Conservation (phyloP, 2,329 filamentous ascomycete species). For the Alternaria brassicae region DNA sequence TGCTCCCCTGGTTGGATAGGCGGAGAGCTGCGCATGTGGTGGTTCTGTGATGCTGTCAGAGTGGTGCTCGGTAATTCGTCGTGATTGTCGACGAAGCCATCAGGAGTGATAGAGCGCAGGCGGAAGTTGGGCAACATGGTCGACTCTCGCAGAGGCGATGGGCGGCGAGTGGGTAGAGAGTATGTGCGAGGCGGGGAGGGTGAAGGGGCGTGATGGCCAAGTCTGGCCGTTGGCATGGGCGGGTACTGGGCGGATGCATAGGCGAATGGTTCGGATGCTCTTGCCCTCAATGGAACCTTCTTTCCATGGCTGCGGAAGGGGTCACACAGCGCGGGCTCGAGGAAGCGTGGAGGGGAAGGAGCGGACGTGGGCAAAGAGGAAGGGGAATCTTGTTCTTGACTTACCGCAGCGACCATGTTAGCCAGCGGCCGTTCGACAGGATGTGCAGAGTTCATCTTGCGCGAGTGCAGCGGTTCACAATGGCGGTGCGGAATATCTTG, state of each 20-base stretch:
- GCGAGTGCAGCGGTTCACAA: slow-evolving; percentile 35
- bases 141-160: background rate
- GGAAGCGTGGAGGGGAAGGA: background rate
- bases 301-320: slow-evolving; percentile 4
- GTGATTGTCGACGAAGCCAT: background rate
- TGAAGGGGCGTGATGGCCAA: background rate
- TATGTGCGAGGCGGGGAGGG: background rate
- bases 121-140: background rate
- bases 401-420: slow-evolving; percentile 41
- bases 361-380: slow-evolving; percentile 8
- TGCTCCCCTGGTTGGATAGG: slow-evolving; percentile 46
- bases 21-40: slow-evolving; percentile 41
- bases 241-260: background rate
- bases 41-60: slow-evolving; percentile 35
- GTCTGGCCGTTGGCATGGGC: background rate
- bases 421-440: slow-evolving; percentile 32
- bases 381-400: slow-evolving; percentile 22
- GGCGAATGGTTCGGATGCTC: background rate
- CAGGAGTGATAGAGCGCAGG: background rate
- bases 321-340: slow-evolving; percentile 5
- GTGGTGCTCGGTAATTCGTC: background rate
- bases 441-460: slow-evolving; percentile 39
- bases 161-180: background rate
- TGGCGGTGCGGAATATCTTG: slow-evolving; percentile 49
- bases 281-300: background rate